A percentile compares a stretch with the other conserved stretches of the same genome.
These are phyloP conservation scores for Penicillium cinerascens DNA, from an alignment of 495 filamentous ascomycete genomes.

Conservation along the genomic window DNA sequence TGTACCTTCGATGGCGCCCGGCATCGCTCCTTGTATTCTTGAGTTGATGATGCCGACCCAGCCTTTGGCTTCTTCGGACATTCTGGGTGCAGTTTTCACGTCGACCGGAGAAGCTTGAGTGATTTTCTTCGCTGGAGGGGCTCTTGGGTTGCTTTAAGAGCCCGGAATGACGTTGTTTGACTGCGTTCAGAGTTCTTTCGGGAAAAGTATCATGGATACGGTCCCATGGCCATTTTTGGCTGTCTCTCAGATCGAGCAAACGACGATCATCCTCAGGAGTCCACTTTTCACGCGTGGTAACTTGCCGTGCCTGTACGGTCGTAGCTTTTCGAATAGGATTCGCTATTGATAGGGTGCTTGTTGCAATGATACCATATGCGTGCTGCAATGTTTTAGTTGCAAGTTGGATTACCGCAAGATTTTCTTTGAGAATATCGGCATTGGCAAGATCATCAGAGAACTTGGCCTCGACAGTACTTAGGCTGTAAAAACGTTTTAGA, in stretches of 20 bases:
- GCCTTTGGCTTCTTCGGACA: conserved; percentile 1
- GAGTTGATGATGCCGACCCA: neutral
- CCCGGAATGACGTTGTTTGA: conserved; percentile 1
- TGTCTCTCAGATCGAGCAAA: conserved; percentile 1
- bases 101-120: neutral
- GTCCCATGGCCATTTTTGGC: neutral
- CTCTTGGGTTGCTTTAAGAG: neutral
- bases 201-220: neutral
- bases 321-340: conserved; percentile 1
- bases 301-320: neutral
- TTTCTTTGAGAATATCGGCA: conserved; percentile 4
- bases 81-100: neutral
- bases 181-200: neutral
- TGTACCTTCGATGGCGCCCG: neutral
- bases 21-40: neutral
- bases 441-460: neutral
- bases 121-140: neutral
- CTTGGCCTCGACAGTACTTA: conserved; percentile 2
- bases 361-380: neutral
- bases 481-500: conserved; percentile 1
- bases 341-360: neutral
- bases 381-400: neutral
- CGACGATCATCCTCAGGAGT: neutral
- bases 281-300: neutral
- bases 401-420: conserved; percentile 1